Conservation (phyloP, 2,329 filamentous ascomycete genomes). For the Fusarium sulawesiense region DNA sequence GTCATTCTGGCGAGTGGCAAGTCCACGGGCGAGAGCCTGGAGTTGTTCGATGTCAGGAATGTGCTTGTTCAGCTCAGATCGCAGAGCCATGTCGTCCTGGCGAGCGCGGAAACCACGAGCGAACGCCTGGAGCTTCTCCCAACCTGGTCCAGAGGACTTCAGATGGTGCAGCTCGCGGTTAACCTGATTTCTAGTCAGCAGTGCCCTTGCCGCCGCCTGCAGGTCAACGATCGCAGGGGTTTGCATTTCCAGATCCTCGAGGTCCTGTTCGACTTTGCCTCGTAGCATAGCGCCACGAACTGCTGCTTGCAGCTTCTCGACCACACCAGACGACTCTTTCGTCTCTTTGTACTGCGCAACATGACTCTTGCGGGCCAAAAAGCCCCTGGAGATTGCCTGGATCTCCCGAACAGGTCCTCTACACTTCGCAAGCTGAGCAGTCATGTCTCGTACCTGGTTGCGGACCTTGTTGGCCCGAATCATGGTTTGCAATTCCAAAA, state of each 20-base stretch:
- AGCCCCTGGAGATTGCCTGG: constrained; percentile 74
- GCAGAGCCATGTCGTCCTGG: constrained; percentile 55
- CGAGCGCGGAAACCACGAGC: constrained; percentile 63
- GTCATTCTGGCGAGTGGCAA: constrained; percentile 17
- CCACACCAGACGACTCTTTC: constrained; percentile 61
- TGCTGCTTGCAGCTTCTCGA: constrained; percentile 72
- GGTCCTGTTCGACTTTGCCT: constrained; percentile 64
- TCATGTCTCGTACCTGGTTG: constrained; percentile 66
- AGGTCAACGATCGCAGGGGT: constrained; percentile 64
- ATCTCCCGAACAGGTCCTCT: constrained; percentile 73
- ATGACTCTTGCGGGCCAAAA: constrained; percentile 70
- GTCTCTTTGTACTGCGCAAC: constrained; percentile 67
- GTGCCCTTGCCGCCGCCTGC: constrained; percentile 75
- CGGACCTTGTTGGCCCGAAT: constrained; percentile 76
- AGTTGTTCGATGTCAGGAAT: constrained; percentile 57
- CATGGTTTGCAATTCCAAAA: constrained; percentile 85
- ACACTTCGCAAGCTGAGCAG: constrained; percentile 70
- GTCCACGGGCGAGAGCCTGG: constrained; percentile 63
- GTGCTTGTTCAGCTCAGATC: constrained; percentile 61
- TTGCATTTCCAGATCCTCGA: constrained; percentile 63
- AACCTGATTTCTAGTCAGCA: constrained; percentile 67
- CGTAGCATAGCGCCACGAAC: constrained; percentile 75
- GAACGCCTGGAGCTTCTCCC: constrained; percentile 58
- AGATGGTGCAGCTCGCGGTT: constrained; percentile 63
- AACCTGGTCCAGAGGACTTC: constrained; percentile 60